Conservation (phyloP, 2,329 filamentous ascomycete species). For the Trichoderma simmonsii region DNA sequence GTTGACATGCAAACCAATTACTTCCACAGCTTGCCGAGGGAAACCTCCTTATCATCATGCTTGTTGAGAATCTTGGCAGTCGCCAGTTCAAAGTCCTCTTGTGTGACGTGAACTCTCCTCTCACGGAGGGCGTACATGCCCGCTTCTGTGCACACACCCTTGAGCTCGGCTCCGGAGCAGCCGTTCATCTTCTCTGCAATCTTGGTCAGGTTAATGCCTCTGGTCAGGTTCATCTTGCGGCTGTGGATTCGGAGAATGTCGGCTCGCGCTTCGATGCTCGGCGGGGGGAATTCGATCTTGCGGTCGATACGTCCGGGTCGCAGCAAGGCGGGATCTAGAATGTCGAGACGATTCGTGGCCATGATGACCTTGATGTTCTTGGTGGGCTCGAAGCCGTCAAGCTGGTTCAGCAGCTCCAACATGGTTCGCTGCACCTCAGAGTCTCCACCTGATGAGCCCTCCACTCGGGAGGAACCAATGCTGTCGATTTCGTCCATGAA, state of each 20-base stretch:
- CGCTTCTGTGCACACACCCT: constrained; percentile 97
- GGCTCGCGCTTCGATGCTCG: constrained; percentile 91
- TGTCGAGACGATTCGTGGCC: constrained; percentile 97
- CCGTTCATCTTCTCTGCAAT: constrained; percentile 99
- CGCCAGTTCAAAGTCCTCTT: constrained; percentile 97
- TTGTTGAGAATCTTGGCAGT: constrained; percentile 99
- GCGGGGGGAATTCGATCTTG: constrained; percentile 98
- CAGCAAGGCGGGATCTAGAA: constrained; percentile 89
- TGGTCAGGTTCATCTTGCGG: constrained; percentile 96
- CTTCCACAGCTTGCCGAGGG: constrained; percentile 76
- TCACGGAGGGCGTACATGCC: constrained; percentile 98
- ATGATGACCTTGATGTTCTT: constrained; percentile 99
- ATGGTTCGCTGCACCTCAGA: constrained; percentile 98
- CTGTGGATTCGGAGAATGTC: constrained; percentile 98
- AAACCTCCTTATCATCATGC: constrained; percentile 97
- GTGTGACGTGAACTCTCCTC: constrained; percentile 93
- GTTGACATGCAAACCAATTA: constrained; percentile 25
- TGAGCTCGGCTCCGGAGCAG: constrained; percentile 93
- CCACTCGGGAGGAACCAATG: constrained; percentile 94
- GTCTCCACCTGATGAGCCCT: constrained; percentile 91
- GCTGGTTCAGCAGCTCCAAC: constrained; percentile 95
- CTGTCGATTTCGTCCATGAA: constrained; percentile 99
- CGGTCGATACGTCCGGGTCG: constrained; percentile 97
- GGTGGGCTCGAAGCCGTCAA: constrained; percentile 97
- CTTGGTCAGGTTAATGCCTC: constrained; percentile 96